Conservation (phyloP, 75 land plant species). For the Ceratopteris richardii region DNA sequence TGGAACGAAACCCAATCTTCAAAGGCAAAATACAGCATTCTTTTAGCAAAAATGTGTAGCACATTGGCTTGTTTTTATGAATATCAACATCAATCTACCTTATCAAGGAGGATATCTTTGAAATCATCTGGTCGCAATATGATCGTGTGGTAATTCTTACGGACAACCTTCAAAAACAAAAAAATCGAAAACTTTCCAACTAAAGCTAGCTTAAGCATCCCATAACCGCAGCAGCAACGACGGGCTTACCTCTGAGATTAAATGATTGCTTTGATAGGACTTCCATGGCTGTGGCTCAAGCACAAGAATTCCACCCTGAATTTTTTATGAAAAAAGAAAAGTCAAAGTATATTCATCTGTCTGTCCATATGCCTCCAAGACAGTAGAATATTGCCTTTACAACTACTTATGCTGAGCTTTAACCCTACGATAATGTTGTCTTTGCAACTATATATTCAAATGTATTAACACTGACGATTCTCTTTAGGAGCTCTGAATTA, state of each 20-base stretch:
- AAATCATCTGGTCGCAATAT: constrained; percentile 24
- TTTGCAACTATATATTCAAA: too few relatives aligned
- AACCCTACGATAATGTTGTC: too few relatives aligned
- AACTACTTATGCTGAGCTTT: too few relatives aligned
- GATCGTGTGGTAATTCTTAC: constrained; percentile 16
- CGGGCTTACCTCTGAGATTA: constrained; percentile 55
- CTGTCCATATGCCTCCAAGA: background rate
- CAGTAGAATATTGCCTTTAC: background rate
- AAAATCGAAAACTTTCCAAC: background rate
- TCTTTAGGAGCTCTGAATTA: too few relatives aligned
- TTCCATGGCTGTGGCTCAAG: constrained; percentile 93
- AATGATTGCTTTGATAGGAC: constrained; percentile 54
- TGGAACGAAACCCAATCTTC: constrained; percentile 75
- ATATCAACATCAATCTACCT: constrained; percentile 19
- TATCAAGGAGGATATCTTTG: constrained; percentile 42
- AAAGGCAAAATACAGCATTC: background rate
- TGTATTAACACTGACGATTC: too few relatives aligned
- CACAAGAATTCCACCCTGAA: constrained; percentile 73
- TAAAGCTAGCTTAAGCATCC: background rate
- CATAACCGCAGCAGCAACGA: too few relatives aligned
- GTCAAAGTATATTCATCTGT: too few relatives aligned
- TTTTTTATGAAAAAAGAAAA: background rate
- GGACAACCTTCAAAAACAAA: constrained; percentile 12
- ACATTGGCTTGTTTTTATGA: background rate
- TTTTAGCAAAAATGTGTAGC: background rate